These are phyloP conservation scores for Schizosaccharomyces japonicus DNA, from an alignment of 805 yeast genomes.

Conservation along the genomic window DNA sequence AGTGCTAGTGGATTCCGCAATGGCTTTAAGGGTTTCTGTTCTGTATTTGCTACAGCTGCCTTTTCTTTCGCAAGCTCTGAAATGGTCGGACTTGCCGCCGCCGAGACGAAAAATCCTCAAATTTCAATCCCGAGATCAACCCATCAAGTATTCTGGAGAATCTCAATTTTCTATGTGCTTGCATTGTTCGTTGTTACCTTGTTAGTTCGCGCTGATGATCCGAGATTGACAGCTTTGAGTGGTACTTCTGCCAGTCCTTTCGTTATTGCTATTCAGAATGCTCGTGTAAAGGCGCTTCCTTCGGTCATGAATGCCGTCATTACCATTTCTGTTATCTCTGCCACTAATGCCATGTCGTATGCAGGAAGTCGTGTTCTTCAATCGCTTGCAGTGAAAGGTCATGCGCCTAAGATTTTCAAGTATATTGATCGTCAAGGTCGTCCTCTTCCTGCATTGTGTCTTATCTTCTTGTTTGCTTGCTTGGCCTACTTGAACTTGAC, in stretches of 20 bases:
- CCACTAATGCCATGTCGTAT: too few species aligned
- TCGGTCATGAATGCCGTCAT: constrained; percentile 46
- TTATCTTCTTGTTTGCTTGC: constrained; percentile 25
- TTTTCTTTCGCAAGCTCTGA: constrained; percentile 59
- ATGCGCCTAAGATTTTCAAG: constrained; percentile 27
- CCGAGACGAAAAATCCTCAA: constrained; percentile 49
- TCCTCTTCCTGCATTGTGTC: constrained; percentile 49
- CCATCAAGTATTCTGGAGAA: constrained; percentile 68
- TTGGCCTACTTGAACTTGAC: not conserved
- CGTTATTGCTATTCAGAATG: constrained; percentile 45
- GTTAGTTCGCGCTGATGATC: constrained; percentile 40
- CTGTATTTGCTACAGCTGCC: constrained; percentile 55
- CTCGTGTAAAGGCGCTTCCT: constrained; percentile 45
- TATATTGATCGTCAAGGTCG: constrained; percentile 60
- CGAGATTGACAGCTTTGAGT: constrained; percentile 24
- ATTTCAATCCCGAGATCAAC: constrained; percentile 45
- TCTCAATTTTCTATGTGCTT: constrained; percentile 42
- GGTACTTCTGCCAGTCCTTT: constrained; percentile 43
- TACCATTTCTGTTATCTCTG: too few species aligned
- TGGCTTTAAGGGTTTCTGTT: constrained; percentile 46
- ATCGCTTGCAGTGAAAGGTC: too few species aligned
- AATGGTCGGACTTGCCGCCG: constrained; percentile 51
- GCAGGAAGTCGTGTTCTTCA: too few species aligned
- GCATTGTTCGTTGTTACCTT: constrained; percentile 35
- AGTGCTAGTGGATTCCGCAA: constrained; percentile 39